Conservation (phyloP, 805 yeast species). For the Hemisphaericaspora nanyangensis region DNA sequence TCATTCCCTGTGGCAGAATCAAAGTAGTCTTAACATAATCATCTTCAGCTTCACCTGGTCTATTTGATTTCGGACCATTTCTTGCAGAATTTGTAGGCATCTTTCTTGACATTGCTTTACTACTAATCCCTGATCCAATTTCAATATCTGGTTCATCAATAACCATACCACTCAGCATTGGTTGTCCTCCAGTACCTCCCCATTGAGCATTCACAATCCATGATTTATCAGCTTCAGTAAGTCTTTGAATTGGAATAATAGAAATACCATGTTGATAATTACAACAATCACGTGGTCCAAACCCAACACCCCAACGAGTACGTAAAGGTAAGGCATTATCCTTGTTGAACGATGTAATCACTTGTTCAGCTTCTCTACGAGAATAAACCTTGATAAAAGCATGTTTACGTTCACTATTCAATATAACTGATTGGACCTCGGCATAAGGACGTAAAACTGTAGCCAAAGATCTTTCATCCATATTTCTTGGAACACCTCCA, state of each 20-base stretch:
- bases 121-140: conserved; percentile 89
- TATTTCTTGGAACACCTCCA: conserved; percentile 85
- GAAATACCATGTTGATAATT: conserved; percentile 90
- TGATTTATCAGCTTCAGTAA: conserved; percentile 89
- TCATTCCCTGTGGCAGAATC: conserved; percentile 22
- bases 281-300: conserved; percentile 97
- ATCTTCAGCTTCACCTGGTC: conserved; percentile 54
- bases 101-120: conserved; percentile 85
- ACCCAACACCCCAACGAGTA: conserved; percentile 98
- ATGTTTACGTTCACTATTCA: conserved; percentile 86
- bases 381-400: conserved; percentile 95
- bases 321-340: conserved; percentile 64
- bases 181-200: conserved; percentile 95
- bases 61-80: conserved; percentile 74
- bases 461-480: conserved; percentile 72
- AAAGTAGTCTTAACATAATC: conserved; percentile 34
- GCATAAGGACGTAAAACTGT: conserved; percentile 77
- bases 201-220: conserved; percentile 91
- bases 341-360: conserved; percentile 67
- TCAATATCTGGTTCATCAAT: conserved; percentile 98
- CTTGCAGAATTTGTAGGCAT: conserved; percentile 89
- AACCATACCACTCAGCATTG: conserved; percentile 71
- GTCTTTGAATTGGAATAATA: conserved; percentile 77
- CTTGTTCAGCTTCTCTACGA: conserved; percentile 85
- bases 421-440: conserved; percentile 84